These are phyloP conservation scores for Fusarium miscanthi DNA, from an alignment of 2,329 filamentous ascomycete genomes.

Conservation along the genomic window DNA sequence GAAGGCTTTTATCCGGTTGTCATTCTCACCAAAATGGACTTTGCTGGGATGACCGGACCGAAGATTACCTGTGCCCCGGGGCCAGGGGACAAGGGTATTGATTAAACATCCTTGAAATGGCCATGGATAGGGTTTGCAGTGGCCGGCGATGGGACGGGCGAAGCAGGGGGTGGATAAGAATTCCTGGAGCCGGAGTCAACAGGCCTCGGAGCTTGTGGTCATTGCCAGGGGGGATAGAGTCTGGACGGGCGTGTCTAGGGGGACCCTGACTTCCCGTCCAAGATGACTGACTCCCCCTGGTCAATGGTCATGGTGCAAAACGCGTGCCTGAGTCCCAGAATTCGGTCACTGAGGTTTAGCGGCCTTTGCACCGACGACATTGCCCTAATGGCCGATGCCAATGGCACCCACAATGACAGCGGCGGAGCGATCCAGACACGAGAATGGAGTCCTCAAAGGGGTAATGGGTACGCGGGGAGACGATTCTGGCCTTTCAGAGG, in stretches of 20 bases:
- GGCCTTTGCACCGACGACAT: conserved; percentile 43
- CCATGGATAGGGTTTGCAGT: conserved; percentile 40
- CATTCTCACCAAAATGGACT: conserved; percentile 34
- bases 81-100: conserved; percentile 29
- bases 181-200: conserved; percentile 43
- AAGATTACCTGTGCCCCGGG: conserved; percentile 42
- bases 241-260: conserved; percentile 29
- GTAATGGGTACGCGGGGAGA: conserved; percentile 38
- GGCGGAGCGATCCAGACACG: conserved; percentile 45
- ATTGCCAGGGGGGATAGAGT: conserved; percentile 26
- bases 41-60: conserved; percentile 40
- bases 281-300: conserved; percentile 21
- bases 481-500: conserved; percentile 35
- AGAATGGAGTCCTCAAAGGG: conserved; percentile 28
- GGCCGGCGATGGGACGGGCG: conserved; percentile 26
- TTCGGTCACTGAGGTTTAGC: conserved; percentile 48
- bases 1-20: conserved; percentile 38
- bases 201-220: conserved; percentile 13
- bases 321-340: conserved; percentile 47
- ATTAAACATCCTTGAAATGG: conserved; percentile 30
- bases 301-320: conserved; percentile 35
- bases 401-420: conserved; percentile 45
- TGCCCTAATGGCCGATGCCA: conserved; percentile 40
- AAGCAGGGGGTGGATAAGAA: conserved; percentile 39
- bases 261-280: conserved; percentile 34